Percentiles rank a stretch among this genome's conserved stretches.
phyloP scores from a whole-genome alignment of 1,284 basidiomycete genomes.

The Pyrrhoderma lamaoense region DNA sequence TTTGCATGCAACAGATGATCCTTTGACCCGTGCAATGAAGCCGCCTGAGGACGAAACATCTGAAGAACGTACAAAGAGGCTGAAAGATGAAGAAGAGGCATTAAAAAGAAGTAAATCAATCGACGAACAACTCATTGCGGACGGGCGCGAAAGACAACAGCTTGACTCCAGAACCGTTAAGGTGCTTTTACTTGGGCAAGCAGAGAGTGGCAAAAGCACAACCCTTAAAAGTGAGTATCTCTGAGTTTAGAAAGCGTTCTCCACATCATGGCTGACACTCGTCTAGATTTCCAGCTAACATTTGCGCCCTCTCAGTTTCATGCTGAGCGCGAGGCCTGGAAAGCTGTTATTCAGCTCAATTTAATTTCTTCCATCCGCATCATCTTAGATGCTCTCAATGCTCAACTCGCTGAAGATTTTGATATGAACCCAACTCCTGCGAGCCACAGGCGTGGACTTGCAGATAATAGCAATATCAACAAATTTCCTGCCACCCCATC shows the following conservation, averaged over 20 bases:
- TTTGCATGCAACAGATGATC: conserved; percentile 6
- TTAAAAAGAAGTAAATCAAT: conserved; percentile 47
- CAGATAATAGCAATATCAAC: too few species aligned
- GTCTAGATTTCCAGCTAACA: conserved; percentile 60
- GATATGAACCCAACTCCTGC: too few species aligned
- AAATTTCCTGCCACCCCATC: too few species aligned
- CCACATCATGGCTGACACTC: background rate
- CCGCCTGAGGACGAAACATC: conserved; percentile 17
- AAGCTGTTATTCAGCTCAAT: conserved; percentile 69
- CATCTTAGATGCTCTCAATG: conserved; percentile 47
- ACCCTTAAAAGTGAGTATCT: conserved; percentile 41
- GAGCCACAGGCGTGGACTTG: too few species aligned
- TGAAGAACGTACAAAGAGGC: conserved; percentile 27
- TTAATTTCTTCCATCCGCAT: conserved; percentile 60
- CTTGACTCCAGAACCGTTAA: conserved; percentile 39
- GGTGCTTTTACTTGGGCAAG: conserved; percentile 53
- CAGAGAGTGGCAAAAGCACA: conserved; percentile 53
- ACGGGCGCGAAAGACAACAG: conserved; percentile 37
- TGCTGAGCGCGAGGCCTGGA: conserved; percentile 63
- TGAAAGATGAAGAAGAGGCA: conserved; percentile 43
- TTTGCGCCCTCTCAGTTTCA: conserved; percentile 61
- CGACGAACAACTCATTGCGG: conserved; percentile 46
- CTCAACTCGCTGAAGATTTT: conserved; percentile 30
- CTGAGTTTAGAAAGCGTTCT: too few species aligned
- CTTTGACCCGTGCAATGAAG: conserved; percentile 5